Percentiles rank a stretch among this genome's conserved stretches.
Evolutionary conservation across 768 basidiomycete species (phyloP).

Genomic region (Dictyophora rubrovolvata): DNA sequence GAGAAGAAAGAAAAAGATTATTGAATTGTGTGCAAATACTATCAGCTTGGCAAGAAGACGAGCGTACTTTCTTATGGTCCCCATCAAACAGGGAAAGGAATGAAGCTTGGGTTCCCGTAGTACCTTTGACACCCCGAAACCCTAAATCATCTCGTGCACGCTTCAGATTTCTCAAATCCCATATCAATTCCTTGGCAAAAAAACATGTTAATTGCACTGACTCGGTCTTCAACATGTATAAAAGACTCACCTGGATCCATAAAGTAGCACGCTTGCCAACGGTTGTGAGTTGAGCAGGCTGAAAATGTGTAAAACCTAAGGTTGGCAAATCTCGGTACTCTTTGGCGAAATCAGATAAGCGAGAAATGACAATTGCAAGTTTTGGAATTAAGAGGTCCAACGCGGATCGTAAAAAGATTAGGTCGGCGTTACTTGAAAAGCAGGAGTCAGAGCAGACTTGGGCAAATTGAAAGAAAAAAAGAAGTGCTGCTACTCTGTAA

Average conservation of each 20-base stretch:
- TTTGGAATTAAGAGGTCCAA: conserved; percentile 78
- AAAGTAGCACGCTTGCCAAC: conserved; percentile 94
- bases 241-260: conserved; percentile 73
- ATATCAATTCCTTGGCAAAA: conserved; percentile 67
- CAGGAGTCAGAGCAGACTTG: background rate
- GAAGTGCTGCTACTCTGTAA: conserved; percentile 73
- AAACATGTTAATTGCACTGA: background rate
- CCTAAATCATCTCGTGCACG: conserved; percentile 87
- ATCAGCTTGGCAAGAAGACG: background rate
- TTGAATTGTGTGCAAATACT: background rate
- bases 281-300: conserved; percentile 96
- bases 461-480: background rate
- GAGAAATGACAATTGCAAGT: conserved; percentile 82
- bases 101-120: conserved; percentile 95
- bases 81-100: conserved; percentile 93
- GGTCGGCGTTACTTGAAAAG: conserved; percentile 80
- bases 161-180: conserved; percentile 91
- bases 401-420: conserved; percentile 90
- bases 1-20: background rate
- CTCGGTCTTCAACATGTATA: background rate
- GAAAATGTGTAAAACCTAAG: conserved; percentile 97
- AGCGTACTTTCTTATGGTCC: conserved; percentile 74
- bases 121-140: conserved; percentile 98
- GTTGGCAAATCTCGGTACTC: conserved; percentile 85
- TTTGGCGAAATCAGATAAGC: conserved; percentile 74